Evolutionary conservation across 805 yeast genomes (phyloP).

Genomic region (Clavispora santaluciae): DNA sequence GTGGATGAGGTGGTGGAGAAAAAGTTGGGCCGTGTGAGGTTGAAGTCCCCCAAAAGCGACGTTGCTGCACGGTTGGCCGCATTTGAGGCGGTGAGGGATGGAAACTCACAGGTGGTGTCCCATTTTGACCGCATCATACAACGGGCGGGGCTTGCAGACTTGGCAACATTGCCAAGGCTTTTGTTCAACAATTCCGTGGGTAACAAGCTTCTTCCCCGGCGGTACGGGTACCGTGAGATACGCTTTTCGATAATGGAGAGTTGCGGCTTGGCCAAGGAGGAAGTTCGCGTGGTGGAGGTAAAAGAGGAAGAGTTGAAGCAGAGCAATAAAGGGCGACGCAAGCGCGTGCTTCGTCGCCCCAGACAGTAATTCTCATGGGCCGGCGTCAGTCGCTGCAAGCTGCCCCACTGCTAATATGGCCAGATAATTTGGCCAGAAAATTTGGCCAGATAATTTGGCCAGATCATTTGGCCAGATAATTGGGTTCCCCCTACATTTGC

Average conservation of each 20-base stretch:
- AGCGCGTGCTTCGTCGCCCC: not conserved
- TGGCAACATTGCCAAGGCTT: slow-evolving; percentile 38
- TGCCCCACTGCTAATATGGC: no score
- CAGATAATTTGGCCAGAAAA: no score
- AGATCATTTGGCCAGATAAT: no score
- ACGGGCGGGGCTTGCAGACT: slow-evolving; percentile 27
- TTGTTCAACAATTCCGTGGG: slow-evolving; percentile 50
- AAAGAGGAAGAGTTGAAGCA: slow-evolving; percentile 1
- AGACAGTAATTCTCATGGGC: not conserved
- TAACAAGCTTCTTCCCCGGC: slow-evolving; percentile 25
- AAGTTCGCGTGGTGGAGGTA: not conserved
- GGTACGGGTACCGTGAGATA: slow-evolving; percentile 53
- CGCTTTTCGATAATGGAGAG: slow-evolving; percentile 48
- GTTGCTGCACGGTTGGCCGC: slow-evolving; percentile 3
- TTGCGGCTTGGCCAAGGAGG: slow-evolving; percentile 36
- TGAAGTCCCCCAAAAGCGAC: slow-evolving; percentile 6
- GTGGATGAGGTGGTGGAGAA: slow-evolving; percentile 50
- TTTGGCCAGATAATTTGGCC: no score
- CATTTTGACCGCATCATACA: slow-evolving; percentile 35
- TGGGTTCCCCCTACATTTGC: no score
- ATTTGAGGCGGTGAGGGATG: slow-evolving; percentile 12
- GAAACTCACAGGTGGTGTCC: slow-evolving; percentile 22
- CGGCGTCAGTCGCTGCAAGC: no score
- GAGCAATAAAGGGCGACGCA: slow-evolving; percentile 1
- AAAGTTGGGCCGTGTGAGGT: slow-evolving; percentile 16